These are phyloP conservation scores for Phytophthora boehmeriae DNA, from an alignment of 352 stramenopile genomes.

Conservation along the genomic window DNA sequence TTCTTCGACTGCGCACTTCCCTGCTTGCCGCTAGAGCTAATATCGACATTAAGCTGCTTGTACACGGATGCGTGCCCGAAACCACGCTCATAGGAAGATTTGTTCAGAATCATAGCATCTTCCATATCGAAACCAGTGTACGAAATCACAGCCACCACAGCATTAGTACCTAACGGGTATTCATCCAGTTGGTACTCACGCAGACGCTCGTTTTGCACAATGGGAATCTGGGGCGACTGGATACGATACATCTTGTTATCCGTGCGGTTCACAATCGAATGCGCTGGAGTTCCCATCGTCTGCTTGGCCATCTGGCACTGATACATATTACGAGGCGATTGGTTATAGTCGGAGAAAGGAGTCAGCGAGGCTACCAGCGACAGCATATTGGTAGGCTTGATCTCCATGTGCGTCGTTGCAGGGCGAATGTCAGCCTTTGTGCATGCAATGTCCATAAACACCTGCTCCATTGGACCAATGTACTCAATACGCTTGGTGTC, in stretches of 20 bases:
- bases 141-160: constrained; percentile 99
- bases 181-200: constrained; percentile 98
- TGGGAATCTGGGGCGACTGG: constrained; percentile 97
- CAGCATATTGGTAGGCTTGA: constrained; percentile 99
- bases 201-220: constrained; percentile 97
- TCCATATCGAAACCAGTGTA: constrained; percentile 99
- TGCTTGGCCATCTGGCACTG: constrained; percentile 99
- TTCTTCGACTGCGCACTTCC: constrained; percentile 81
- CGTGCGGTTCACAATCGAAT: constrained; percentile 95
- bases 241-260: constrained; percentile 99
- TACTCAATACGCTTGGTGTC: constrained; percentile 93
- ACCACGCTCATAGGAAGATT: constrained; percentile 97
- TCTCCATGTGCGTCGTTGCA: constrained; percentile 98
- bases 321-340: constrained; percentile 99
- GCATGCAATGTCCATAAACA: constrained; percentile 98
- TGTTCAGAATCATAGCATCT: constrained; percentile 99
- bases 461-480: constrained; percentile 98
- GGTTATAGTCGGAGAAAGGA: constrained; percentile 99
- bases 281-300: constrained; percentile 99
- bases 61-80: constrained; percentile 99
- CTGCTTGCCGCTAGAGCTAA: constrained; percentile 66
- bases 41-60: constrained; percentile 97
- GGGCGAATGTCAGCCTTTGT: constrained; percentile 95
- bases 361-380: constrained; percentile 98
- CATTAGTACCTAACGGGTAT: constrained; percentile 99